These are phyloP conservation scores for Aspergillus japonicus DNA, from an alignment of 2,329 filamentous ascomycete species.

Conservation along the genomic window DNA sequence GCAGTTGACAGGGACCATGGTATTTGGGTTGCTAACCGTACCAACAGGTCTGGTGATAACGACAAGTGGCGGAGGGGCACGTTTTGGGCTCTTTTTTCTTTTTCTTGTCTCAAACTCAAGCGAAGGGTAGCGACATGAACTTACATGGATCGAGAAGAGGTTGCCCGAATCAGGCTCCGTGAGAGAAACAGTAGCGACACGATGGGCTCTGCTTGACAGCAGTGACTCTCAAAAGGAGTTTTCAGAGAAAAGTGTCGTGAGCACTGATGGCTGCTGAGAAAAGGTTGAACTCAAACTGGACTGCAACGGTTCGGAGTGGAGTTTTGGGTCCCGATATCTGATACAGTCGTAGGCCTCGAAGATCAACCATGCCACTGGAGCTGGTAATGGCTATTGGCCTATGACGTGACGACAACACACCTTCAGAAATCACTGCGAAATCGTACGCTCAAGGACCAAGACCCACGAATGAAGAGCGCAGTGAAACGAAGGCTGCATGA, in stretches of 20 bases:
- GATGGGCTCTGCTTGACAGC: conserved; percentile 20
- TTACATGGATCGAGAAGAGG: conserved; percentile 29
- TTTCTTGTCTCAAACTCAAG: conserved; percentile 3
- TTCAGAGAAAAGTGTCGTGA: conserved; percentile 3
- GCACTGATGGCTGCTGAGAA: conserved; percentile 8
- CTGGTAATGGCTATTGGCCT: neutral
- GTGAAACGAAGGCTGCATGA: neutral
- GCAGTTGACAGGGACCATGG: neutral
- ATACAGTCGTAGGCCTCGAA: conserved; percentile 16
- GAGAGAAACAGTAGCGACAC: conserved; percentile 29
- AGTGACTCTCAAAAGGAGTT: conserved; percentile 1
- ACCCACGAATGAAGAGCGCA: neutral
- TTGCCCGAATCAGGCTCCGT: conserved; percentile 30
- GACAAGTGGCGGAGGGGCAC: neutral
- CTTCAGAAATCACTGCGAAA: neutral
- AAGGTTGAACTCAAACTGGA: conserved; percentile 6
- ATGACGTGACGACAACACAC: neutral
- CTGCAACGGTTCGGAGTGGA: conserved; percentile 20
- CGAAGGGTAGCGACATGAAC: conserved; percentile 16
- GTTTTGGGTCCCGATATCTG: conserved; percentile 26
- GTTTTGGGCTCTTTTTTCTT: conserved; percentile 4
- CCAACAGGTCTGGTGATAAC: neutral
- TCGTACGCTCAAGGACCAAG: neutral
- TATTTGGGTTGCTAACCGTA: neutral
- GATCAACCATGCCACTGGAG: conserved; percentile 14